Conservation (phyloP, 2,329 filamentous ascomycete species). For the Colletotrichum shisoi region DNA sequence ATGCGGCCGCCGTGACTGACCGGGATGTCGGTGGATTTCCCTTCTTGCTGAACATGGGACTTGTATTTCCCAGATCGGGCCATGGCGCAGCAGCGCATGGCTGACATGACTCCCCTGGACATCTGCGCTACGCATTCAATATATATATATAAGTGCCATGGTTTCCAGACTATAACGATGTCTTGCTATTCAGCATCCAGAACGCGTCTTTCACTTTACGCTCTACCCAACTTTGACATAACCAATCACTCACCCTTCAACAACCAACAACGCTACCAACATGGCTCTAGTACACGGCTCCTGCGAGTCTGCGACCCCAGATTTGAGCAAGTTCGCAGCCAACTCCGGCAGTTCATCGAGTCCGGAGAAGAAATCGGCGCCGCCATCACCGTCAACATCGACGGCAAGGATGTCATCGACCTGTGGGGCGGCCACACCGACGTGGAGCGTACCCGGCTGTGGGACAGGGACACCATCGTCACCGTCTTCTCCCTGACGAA, state of each 20-base stretch:
- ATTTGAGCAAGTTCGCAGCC: conserved; percentile 49
- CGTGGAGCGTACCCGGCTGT: conserved; percentile 44
- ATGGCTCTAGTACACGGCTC: conserved; percentile 47
- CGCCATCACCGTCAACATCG: conserved; percentile 52
- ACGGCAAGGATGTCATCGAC: conserved; percentile 53
- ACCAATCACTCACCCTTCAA: background rate
- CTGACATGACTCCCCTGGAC: background rate
- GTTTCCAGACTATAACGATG: too few species aligned
- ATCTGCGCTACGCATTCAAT: background rate
- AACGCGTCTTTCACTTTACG: background rate
- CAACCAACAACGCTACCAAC: background rate
- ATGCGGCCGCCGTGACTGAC: background rate
- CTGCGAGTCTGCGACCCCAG: conserved; percentile 48
- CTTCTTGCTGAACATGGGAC: background rate
- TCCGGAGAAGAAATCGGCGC: conserved; percentile 54
- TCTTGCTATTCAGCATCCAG: background rate
- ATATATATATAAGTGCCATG: background rate
- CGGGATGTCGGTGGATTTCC: background rate
- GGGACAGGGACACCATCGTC: conserved; percentile 51
- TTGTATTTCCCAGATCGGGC: background rate
- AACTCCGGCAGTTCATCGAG: conserved; percentile 48
- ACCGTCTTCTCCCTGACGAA: conserved; percentile 55
- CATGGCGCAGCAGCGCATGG: background rate
- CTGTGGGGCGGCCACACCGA: conserved; percentile 55
- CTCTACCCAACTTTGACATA: background rate